Evolutionary conservation across 306 rosid species (phyloP), one percentile per base, ranked within the genome.

Genomic region (Oemleria cerasiformis): DNA sequence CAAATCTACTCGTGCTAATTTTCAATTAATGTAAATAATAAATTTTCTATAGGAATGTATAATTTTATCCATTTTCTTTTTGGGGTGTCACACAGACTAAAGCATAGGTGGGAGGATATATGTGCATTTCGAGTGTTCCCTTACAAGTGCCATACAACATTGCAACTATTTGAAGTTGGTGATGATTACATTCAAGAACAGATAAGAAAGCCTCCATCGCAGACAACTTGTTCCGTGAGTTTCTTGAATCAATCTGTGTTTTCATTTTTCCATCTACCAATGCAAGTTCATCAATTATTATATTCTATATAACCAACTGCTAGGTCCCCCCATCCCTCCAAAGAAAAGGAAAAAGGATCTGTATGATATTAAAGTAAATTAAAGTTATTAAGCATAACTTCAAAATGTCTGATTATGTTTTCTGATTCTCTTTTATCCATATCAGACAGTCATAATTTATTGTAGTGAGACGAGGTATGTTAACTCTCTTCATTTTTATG

Each of bases 161-260:
- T 94, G 75, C 96, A 91, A 80, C 82, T 94, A 19, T 87, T 87
- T 65, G 98, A 91, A 76, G 93, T 94, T 63, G 86, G 71, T 45
- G 99, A 94, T 86, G 99, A 91, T 76, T 91, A 89, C 77, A 86
- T 94, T 83, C 97, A 91, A 77, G 77, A 81, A 72, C 90, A 87
- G 80, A 91, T 91, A 73, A 85, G 77, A 65, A 87, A 91, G 78
- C 88, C 97, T 81, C 83, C 89, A 6, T 65, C 19, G 50, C 91
- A 76, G 77, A 20, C 76, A 74, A 76, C 84, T 53, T 94, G 97
- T 86, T 82, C 92, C 2, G 96, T 94, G 74, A 79, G 90, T 79
- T 76, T 74, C 66, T 72, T 8, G 34, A 63, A 36, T 50, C 51
- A 67, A 39, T 48, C 20, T 49, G 12, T 72, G 65, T 73, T 20